Evolutionary conservation across 495 filamentous ascomycete genomes (phyloP).

Genomic region (Saxophila tyrrhenica): DNA sequence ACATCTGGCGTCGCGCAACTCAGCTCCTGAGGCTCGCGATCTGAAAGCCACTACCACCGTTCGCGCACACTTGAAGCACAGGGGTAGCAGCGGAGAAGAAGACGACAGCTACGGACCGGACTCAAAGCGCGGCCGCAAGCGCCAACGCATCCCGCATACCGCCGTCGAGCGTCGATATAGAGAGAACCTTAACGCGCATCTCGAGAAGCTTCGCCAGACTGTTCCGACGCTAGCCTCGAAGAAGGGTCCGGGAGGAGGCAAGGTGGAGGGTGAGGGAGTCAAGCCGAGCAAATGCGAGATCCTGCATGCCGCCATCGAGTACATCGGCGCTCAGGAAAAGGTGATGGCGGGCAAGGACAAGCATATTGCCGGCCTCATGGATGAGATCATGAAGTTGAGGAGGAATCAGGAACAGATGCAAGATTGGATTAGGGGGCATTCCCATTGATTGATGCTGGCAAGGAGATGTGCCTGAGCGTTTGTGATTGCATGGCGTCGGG

Average conservation of each 20-base stretch:
- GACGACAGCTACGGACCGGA: conserved; percentile 3
- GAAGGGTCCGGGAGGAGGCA: not conserved
- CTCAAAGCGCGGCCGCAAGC: conserved; percentile 10
- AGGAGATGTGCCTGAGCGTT: not conserved
- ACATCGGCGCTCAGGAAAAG: conserved; percentile 5
- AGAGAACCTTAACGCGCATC: conserved; percentile 19
- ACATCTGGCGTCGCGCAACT: not conserved
- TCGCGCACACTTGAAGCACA: not conserved
- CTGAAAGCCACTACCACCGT: not conserved
- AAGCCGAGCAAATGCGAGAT: conserved; percentile 22
- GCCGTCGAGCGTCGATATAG: conserved; percentile 19
- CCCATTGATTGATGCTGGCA: not conserved
- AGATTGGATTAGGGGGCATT: not conserved
- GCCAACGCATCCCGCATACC: conserved; percentile 18
- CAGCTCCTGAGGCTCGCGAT: conserved; percentile 7
- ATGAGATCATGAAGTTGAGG: conserved; percentile 8
- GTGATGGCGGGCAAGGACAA: not conserved
- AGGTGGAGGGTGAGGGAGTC: not conserved
- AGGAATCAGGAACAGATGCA: conserved; percentile 8
- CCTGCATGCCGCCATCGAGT: conserved; percentile 14
- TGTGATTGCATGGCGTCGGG: not conserved
- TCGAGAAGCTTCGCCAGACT: conserved; percentile 14
- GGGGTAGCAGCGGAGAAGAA: conserved; percentile 5
- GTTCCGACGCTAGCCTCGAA: conserved; percentile 12
- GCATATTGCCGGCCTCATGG: not conserved